Base-by-base conservation (phyloP, 176 grass and related monocot species). In the Cocos nucifera region DNA sequence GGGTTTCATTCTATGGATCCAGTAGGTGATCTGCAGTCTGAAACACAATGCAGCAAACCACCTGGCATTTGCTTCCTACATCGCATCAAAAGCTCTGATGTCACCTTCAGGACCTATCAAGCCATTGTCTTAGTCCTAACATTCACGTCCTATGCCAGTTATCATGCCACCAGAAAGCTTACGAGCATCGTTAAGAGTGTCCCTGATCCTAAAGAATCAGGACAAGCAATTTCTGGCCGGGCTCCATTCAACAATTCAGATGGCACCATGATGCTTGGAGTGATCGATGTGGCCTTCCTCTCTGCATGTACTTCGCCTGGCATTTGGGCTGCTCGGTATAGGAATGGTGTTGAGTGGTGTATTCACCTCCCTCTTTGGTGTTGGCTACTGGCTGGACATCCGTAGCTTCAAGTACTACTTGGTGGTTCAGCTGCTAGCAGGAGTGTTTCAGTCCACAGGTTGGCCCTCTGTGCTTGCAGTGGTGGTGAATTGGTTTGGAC, bases 401-500 rank as follows among this genome's bases (percentile, higher is more conserved):
- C 89, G 88, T 56, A 83, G 6, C 58, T 82, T 94, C 65, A 76
- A 72, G 58, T 94, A 94, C 58, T 94, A 78, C 68, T 62, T 94
- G 44, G 71, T 77, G 18, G 59, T 88, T 78, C 89, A 94, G 79
- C 88, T 94, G 89, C 57, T 79, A 67, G 76, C 84, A 16, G 89
- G 89, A 27, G 56, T 88, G 60, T 88, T 94, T 73, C 89, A 94
- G 57, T 85, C 89, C 35, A 79, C 78, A 0, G 89, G 89, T 28
- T 94, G 89, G 89, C 89, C 89, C 6, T 94, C 89, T 15, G 89
- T 94, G 16, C 78, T 88, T 17, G 89, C 89, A 49, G 71, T 94
- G 66, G 81, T 88, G 61, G 84, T 84, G 54, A 94, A 94, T 68
- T 94, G 84, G 89, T 87, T 84, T 70, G 89, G 89, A 62, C 88